phyloP scores from a whole-genome alignment of 2,329 filamentous ascomycete genomes.

The Ceratocystis papillata region DNA sequence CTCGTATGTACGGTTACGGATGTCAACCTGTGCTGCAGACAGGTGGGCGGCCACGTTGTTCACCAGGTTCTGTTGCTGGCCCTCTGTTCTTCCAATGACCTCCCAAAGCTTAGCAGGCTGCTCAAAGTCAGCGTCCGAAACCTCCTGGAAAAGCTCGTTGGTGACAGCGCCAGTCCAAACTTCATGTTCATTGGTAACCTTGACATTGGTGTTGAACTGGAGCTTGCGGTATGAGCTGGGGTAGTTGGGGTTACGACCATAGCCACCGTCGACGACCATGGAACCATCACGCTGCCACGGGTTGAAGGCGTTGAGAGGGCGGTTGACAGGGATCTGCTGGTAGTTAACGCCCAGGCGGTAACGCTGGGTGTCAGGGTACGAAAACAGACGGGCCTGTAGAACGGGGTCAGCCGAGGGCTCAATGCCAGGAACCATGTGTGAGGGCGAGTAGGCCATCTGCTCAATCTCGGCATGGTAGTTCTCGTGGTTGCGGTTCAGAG shows the following conservation, averaged over 20 bases:
- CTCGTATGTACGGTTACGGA: slow-evolving; percentile 47
- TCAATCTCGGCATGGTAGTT: slow-evolving; percentile 64
- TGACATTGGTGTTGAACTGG: slow-evolving; percentile 35
- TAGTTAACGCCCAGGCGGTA: slow-evolving; percentile 55
- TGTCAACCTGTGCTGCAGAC: slow-evolving; percentile 41
- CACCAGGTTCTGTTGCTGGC: slow-evolving; percentile 52
- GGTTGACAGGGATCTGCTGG: slow-evolving; percentile 53
- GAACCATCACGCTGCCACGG: slow-evolving; percentile 63
- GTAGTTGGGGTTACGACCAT: slow-evolving; percentile 51
- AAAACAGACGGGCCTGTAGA: slow-evolving; percentile 50
- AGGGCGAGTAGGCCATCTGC: slow-evolving; percentile 55
- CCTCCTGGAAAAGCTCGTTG: slow-evolving; percentile 35
- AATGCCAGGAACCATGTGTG: slow-evolving; percentile 52
- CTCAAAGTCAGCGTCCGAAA: slow-evolving; percentile 41
- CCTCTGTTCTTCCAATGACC: slow-evolving; percentile 38
- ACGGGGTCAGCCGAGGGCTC: slow-evolving; percentile 53
- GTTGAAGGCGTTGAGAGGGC: slow-evolving; percentile 45
- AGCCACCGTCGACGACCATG: slow-evolving; percentile 59
- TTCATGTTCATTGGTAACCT: slow-evolving; percentile 37
- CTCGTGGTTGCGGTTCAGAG: slow-evolving; percentile 51
- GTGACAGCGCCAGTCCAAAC: slow-evolving; percentile 39
- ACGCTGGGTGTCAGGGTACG: slow-evolving; percentile 52
- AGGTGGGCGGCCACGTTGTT: slow-evolving; percentile 49
- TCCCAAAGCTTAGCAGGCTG: slow-evolving; percentile 42
- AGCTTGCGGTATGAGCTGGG: slow-evolving; percentile 40